A percentile compares a stretch with the other conserved stretches of the same genome.
Evolutionary conservation across 495 filamentous ascomycete species (phyloP).

Genomic region (Penicillium psychrofluorescens): DNA sequence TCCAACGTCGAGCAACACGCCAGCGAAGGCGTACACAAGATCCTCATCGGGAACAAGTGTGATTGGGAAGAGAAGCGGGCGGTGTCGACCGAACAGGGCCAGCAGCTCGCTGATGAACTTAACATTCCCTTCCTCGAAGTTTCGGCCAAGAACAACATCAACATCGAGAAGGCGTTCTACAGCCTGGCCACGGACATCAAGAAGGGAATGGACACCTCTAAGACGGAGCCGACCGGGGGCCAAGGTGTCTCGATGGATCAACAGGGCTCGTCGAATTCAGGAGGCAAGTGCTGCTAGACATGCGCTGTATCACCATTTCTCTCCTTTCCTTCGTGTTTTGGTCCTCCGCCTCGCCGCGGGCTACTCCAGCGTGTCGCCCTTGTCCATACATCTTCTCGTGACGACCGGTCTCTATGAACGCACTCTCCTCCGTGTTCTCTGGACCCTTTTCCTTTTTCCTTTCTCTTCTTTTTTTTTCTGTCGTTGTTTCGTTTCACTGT

Average conservation of each 20-base stretch:
- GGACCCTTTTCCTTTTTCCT: neutral
- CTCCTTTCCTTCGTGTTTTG: neutral
- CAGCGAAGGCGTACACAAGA: constrained; percentile 98
- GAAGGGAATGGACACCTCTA: constrained; percentile 70
- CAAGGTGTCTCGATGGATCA: constrained; percentile 67
- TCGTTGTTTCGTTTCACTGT: constrained; percentile 5
- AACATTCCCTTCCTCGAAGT: constrained; percentile 98
- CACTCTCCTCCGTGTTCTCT: no score
- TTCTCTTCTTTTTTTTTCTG: constrained; percentile 4
- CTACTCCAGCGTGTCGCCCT: no score
- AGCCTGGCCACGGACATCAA: constrained; percentile 94
- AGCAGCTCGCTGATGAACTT: constrained; percentile 89
- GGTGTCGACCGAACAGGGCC: constrained; percentile 86
- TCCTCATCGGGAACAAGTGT: constrained; percentile 99
- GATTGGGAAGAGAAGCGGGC: constrained; percentile 99
- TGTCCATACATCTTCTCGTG: no score
- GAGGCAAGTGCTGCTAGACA: constrained; percentile 81
- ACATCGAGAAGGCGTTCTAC: constrained; percentile 98
- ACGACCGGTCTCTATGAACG: no score
- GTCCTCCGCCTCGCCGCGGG: no score
- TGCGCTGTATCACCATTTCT: constrained; percentile 11
- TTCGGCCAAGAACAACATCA: constrained; percentile 97
- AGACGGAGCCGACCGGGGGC: constrained; percentile 60
- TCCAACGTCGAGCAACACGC: constrained; percentile 99
- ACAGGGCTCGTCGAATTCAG: constrained; percentile 48